Evolutionary conservation across 2,329 filamentous ascomycete genomes (phyloP).

Genomic region (Myotisia sp.): DNA sequence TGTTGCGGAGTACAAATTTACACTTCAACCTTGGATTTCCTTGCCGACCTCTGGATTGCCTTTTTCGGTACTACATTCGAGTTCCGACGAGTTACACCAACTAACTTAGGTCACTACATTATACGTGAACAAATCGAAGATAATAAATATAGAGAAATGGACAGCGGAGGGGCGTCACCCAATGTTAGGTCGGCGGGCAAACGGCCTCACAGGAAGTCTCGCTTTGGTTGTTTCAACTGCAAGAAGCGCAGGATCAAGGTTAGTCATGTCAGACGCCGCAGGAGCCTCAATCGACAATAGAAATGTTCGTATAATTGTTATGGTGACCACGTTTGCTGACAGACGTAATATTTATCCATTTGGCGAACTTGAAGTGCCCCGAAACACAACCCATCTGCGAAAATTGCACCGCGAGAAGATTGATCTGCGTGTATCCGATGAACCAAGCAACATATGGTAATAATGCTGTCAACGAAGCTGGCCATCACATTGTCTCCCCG

Average conservation of each 20-base stretch:
- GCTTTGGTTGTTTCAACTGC: slow-evolving; percentile 26
- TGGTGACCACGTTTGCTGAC: neutral
- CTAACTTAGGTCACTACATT: no score
- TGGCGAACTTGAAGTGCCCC: slow-evolving; percentile 15
- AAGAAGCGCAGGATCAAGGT: slow-evolving; percentile 36
- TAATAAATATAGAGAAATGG: no score
- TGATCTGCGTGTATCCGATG: slow-evolving; percentile 19
- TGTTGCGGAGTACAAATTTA: no score
- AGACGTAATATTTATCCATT: slow-evolving; percentile 5
- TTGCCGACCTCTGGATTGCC: no score
- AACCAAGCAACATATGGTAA: slow-evolving; percentile 4
- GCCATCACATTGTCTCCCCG: neutral
- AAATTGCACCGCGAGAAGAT: slow-evolving; percentile 21
- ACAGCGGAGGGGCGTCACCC: no score
- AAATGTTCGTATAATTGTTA: no score
- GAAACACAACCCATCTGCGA: slow-evolving; percentile 23
- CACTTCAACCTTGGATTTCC: no score
- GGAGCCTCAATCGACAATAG: no score
- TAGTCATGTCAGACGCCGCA: slow-evolving; percentile 17
- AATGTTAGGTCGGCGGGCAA: neutral
- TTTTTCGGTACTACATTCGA: no score
- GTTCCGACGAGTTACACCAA: no score
- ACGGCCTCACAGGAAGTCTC: slow-evolving; percentile 19
- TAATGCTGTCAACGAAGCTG: neutral
- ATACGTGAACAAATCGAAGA: no score